Evolutionary conservation across 495 filamentous ascomycete genomes (phyloP).

Genomic region (Neurospora pannonica): DNA sequence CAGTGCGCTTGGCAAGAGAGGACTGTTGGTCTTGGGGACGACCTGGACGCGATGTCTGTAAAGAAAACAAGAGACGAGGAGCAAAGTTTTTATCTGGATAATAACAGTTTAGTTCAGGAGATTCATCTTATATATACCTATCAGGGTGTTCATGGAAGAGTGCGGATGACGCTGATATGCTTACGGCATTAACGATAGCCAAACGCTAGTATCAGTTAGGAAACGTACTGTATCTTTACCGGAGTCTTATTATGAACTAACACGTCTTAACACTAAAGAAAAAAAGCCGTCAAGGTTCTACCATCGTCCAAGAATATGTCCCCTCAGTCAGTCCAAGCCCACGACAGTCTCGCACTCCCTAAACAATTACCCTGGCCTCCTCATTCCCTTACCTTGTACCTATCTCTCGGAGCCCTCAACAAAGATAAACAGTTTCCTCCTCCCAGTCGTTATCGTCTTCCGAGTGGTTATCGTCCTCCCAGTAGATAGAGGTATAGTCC

Average conservation of each 20-base stretch:
- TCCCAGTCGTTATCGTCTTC: not conserved
- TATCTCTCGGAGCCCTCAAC: not conserved
- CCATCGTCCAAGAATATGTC: not conserved
- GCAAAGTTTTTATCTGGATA: too few relatives aligned
- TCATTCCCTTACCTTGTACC: accelerated
- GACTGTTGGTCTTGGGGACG: not conserved
- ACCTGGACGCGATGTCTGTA: not conserved
- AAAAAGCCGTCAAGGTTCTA: not conserved
- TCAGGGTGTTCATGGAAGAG: not conserved
- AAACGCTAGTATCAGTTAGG: accelerated
- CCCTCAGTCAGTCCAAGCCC: not conserved
- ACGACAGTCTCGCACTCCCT: not conserved
- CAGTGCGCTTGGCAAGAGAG: not conserved
- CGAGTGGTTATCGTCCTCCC: too few relatives aligned
- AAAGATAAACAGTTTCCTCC: not conserved
- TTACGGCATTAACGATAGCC: accelerated
- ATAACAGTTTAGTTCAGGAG: too few relatives aligned
- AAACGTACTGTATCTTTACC: accelerated
- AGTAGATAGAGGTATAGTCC: too few relatives aligned
- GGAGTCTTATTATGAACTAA: not conserved
- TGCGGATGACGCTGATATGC: not conserved
- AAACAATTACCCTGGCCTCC: accelerated
- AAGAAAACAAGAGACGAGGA: not conserved
- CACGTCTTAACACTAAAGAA: not conserved
- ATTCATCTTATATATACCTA: not conserved